These are phyloP conservation scores for Hypoxylon sp. DNA, from an alignment of 2,329 filamentous ascomycete species.

Conservation along the genomic window DNA sequence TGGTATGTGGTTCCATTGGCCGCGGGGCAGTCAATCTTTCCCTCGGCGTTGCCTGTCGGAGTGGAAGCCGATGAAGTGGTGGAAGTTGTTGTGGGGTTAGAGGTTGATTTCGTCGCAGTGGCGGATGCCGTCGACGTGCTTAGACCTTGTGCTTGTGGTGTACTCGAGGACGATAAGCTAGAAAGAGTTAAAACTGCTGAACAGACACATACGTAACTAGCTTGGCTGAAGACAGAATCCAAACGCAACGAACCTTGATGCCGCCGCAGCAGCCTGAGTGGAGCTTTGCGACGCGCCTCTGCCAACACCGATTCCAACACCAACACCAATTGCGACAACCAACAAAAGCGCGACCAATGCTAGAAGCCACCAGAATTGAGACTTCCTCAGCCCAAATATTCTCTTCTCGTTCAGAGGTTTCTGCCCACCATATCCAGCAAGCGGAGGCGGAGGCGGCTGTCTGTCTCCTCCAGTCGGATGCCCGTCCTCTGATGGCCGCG, in stretches of 20 bases:
- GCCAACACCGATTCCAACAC: constrained; percentile 58
- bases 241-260: constrained; percentile 49
- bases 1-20: constrained; percentile 62
- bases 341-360: constrained; percentile 53
- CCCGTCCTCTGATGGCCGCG: constrained; percentile 39
- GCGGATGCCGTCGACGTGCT: constrained; percentile 16
- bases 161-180: constrained; percentile 32
- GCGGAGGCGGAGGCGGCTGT: constrained; percentile 23
- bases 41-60: constrained; percentile 46
- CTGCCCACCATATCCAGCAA: constrained; percentile 17
- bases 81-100: constrained; percentile 31
- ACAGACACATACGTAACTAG: neutral
- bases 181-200: constrained; percentile 10
- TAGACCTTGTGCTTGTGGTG: constrained; percentile 20
- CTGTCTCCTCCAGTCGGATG: constrained; percentile 14
- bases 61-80: constrained; percentile 45
- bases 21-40: constrained; percentile 58
- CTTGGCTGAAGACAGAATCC: neutral
- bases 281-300: constrained; percentile 20
- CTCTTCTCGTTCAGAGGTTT: constrained; percentile 39
- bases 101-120: constrained; percentile 32
- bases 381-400: constrained; percentile 53
- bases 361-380: constrained; percentile 57
- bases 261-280: constrained; percentile 14
- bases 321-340: constrained; percentile 54